Conservation (phyloP, 2,329 filamentous ascomycete species). For the Fusarium zealandicum region DNA sequence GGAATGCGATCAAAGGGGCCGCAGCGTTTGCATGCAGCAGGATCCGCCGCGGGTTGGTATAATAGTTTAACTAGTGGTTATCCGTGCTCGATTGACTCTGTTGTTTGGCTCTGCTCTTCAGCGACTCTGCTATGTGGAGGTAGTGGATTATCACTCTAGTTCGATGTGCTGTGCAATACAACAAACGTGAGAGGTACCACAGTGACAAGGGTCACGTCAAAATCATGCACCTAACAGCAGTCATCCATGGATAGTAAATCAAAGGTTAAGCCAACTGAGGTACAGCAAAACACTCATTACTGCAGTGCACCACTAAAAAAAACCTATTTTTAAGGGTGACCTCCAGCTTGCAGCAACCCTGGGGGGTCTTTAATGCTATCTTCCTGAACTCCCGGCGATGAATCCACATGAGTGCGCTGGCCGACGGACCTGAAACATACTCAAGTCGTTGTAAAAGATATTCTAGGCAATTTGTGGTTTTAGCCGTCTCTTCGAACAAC, state of each 20-base stretch:
- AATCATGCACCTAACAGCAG: too few relatives aligned
- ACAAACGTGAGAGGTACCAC: too few relatives aligned
- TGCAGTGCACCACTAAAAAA: too few relatives aligned
- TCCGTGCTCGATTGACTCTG: too few relatives aligned
- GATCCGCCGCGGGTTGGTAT: neutral
- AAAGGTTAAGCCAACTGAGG: too few relatives aligned
- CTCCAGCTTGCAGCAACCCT: neutral
- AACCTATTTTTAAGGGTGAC: neutral
- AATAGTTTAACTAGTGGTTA: neutral
- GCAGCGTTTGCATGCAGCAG: constrained; percentile 7
- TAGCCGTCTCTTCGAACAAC: neutral
- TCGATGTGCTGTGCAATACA: too few relatives aligned
- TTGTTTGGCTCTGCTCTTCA: neutral
- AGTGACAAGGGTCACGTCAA: too few relatives aligned
- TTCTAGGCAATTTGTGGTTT: neutral
- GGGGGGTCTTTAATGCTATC: neutral
- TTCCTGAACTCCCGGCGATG: neutral
- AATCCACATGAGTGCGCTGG: neutral
- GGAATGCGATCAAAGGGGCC: neutral
- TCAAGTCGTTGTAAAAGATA: neutral
- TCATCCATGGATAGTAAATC: too few relatives aligned
- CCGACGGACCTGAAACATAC: neutral
- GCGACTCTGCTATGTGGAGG: neutral
- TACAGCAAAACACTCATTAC: neutral
- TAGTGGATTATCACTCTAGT: too few relatives aligned